Percentiles rank a stretch among this genome's conserved stretches.
Evolutionary conservation across 768 basidiomycete genomes (phyloP).

Genomic region (Daedaleopsis nitida): DNA sequence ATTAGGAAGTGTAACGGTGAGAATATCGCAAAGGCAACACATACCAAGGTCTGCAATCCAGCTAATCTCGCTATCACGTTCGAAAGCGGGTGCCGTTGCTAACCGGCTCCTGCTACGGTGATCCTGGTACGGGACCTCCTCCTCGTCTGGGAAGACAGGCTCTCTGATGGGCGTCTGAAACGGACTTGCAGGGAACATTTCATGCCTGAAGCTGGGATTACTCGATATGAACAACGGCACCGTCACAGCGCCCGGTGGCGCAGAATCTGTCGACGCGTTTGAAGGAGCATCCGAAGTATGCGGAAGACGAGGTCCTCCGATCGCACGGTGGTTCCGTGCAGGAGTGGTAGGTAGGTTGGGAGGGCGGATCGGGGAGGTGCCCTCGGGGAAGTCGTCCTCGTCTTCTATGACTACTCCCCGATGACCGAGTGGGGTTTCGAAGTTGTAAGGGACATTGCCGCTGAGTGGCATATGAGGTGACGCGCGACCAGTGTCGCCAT

Average conservation of each 20-base stretch:
- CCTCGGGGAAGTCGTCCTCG: slow-evolving; percentile 54
- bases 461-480: slow-evolving; percentile 9
- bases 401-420: slow-evolving; percentile 71
- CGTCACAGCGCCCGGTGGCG: slow-evolving; percentile 40
- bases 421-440: slow-evolving; percentile 43
- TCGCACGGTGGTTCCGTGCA: slow-evolving; percentile 37
- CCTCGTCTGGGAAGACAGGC: slow-evolving; percentile 57
- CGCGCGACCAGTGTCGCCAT: slow-evolving; percentile 10
- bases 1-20: slow-evolving; percentile 1
- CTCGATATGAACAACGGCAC: slow-evolving; percentile 53
- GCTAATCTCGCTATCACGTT: slow-evolving; percentile 57
- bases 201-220: slow-evolving; percentile 54
- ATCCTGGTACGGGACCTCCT: slow-evolving; percentile 52
- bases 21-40: slow-evolving; percentile 23
- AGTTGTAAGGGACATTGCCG: slow-evolving; percentile 14
- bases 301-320: slow-evolving; percentile 39
- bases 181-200: slow-evolving; percentile 67
- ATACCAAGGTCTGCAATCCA: slow-evolving; percentile 78
- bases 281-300: slow-evolving; percentile 59
- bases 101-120: slow-evolving; percentile 26
- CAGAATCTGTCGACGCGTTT: slow-evolving; percentile 45
- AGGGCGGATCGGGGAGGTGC: slow-evolving; percentile 37
- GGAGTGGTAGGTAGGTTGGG: slow-evolving; percentile 46
- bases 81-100: slow-evolving; percentile 23
- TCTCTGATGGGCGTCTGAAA: slow-evolving; percentile 75